Evolutionary conservation across 352 stramenopile genomes (phyloP), one percentile per base, ranked within the genome.

Genomic region (Pythium volutum): DNA sequence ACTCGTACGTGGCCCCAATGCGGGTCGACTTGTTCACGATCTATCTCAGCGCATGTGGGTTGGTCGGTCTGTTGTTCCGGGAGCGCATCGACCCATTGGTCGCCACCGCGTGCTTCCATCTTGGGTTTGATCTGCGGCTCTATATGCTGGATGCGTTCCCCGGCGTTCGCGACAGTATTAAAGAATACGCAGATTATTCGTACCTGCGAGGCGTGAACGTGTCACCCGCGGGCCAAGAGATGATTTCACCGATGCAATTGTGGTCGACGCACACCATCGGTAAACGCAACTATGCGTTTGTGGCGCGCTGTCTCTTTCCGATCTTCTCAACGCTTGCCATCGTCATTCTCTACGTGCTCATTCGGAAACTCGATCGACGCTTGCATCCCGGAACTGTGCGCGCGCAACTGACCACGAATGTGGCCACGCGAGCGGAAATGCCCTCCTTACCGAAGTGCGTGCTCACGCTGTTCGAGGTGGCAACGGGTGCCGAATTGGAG

Each of bases 71-170:
- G 26, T 18, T 73, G 4, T 7, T 74, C 14, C 50, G 58, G 15
- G 73, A 74, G 31, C 63, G 62, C 7, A 66, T 77, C 7, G 67
- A 77, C 20, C 69, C 73, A 3, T 23, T 66, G 7, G n/a, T 77
- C 1, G 61, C 63, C 6, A 67, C 75, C 11, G n/a, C 64, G 0
- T 26, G 36, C n/a, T 48, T n/a, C 12, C 23, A n/a, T 4, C 16
- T 67, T 16, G 29, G 41, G 4, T 67, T 67, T 50, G 33, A 56
- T 16, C 1, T 56, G 1, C 60, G 60, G 2, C 10, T n/a, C 25
- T 4, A 3, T 4, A 51, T 67, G 9, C 6, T 55, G 4, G 26
- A 38, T n/a, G 34, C 25, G 45, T 41, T 62, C 14, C 43, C 33
- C 2, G 29, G 39, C 0, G 12, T 51, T 4, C 9, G 3, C 7